A percentile compares a stretch with the other conserved stretches of the same genome.
phyloP scores from a whole-genome alignment of 805 yeast species.

The Candida ascalaphidarum region DNA sequence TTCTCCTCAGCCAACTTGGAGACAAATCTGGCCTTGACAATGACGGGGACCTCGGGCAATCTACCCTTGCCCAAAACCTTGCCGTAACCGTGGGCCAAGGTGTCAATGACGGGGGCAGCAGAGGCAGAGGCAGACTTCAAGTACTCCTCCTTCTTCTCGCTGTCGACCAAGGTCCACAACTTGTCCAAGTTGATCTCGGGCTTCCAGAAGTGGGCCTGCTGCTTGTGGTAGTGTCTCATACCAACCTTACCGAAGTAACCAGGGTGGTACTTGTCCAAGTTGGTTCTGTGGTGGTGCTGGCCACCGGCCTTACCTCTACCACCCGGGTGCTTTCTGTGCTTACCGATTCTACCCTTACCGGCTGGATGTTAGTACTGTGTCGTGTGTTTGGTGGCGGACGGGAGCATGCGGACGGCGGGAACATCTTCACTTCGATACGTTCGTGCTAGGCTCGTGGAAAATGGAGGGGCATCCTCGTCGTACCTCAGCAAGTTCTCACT shows the following conservation, averaged over 20 bases:
- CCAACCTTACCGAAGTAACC: slow-evolving; percentile 99
- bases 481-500: too few species aligned
- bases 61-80: slow-evolving; percentile 99
- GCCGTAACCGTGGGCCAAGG: slow-evolving; percentile 99
- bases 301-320: slow-evolving; percentile 99
- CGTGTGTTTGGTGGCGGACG: too few species aligned
- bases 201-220: slow-evolving; percentile 90
- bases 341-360: slow-evolving; percentile 99
- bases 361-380: slow-evolving; percentile 46
- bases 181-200: slow-evolving; percentile 98
- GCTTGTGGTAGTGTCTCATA: slow-evolving; percentile 99
- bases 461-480: too few species aligned
- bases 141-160: slow-evolving; percentile 90
- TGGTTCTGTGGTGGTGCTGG: slow-evolving; percentile 99
- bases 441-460: too few species aligned
- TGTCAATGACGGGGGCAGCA: slow-evolving; percentile 98
- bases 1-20: slow-evolving; percentile 99
- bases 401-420: too few species aligned
- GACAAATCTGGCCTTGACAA: slow-evolving; percentile 99
- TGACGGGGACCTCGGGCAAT: slow-evolving; percentile 96
- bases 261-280: slow-evolving; percentile 99
- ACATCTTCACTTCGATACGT: too few species aligned
- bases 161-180: slow-evolving; percentile 95
- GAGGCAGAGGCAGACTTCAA: slow-evolving; percentile 74
- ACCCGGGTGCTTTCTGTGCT: slow-evolving; percentile 99